Evolutionary conservation across 2,329 filamentous ascomycete species (phyloP).

Genomic region (Aspergillus fumigatus): DNA sequence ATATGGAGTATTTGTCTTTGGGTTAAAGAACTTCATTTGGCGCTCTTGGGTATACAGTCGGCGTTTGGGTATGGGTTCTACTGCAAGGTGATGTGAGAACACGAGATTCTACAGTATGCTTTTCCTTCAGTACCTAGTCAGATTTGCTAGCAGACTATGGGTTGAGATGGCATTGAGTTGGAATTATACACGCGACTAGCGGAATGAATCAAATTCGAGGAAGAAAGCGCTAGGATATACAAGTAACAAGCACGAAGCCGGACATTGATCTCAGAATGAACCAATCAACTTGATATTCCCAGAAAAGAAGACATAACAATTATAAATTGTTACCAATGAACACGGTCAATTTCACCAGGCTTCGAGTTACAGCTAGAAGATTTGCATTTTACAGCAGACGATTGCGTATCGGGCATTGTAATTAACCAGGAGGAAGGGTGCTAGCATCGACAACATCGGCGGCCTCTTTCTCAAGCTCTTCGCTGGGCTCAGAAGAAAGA

Average conservation of each 20-base stretch:
- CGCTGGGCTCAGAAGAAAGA: constrained; percentile 63
- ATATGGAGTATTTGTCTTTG: constrained; percentile 5
- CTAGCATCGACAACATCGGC: constrained; percentile 93
- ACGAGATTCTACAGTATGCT: not conserved
- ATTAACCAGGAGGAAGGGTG: constrained; percentile 83
- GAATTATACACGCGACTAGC: not conserved
- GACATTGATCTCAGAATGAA: not conserved
- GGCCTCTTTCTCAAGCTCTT: constrained; percentile 77
- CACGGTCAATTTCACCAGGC: constrained; percentile 1
- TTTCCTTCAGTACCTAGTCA: not conserved
- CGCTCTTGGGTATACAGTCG: not conserved
- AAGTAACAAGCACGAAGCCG: not conserved
- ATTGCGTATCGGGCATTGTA: constrained; percentile 8
- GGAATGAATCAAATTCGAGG: not conserved
- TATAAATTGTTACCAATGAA: not conserved
- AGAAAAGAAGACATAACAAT: not conserved
- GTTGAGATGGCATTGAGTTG: not conserved
- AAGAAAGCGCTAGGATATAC: not conserved
- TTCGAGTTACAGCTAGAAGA: constrained; percentile 7
- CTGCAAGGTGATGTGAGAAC: not conserved
- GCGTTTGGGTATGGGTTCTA: constrained; percentile 1
- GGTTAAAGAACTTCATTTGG: not conserved
- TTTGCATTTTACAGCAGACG: constrained; percentile 16
- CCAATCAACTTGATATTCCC: not conserved
- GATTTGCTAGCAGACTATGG: not conserved